Evolutionary conservation across 805 yeast species (phyloP), one percentile per base, ranked within the genome.

Genomic region (Sugiyamaella lignohabitans): DNA sequence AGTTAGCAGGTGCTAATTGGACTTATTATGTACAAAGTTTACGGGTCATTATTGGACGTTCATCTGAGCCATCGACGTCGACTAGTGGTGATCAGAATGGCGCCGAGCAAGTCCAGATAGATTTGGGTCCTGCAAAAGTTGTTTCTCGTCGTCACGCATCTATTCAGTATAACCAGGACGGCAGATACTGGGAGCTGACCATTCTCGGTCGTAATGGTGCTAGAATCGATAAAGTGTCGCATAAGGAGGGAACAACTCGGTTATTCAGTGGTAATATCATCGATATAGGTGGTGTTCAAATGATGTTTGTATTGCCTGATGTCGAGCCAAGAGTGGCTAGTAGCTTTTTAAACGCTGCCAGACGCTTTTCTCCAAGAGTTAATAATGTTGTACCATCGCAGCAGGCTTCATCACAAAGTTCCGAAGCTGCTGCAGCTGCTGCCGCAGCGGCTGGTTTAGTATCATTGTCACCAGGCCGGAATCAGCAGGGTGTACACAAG

Each of bases 261-360:
- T 73, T 93, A 47, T 74, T 76, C 44, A 82, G 94, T 1, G 98
- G 98, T n/a, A 85, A 91, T 37, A 79, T 93, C 16, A 67, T 93
- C 48, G 99, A 93, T 59, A 81, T 93, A 40, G 98, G 98, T 16
- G 97, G 97, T 4, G 88, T 96, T 8, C 98, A 93, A 66, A 93
- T 93, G 98, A 91, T 93, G 95, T 93, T 93, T 62, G 93, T 93
- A 34, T 71, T 93, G 54, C 99, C 99, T 1, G 97, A 89, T 62
- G 80, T 86, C 3, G 78, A 79, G 10, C 96, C 96, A 2, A 68
- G 66, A 29, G 73, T 89, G 5, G 76, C 84, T 3, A 62, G 59
- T 18, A 48, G 51, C 10, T 40, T 40, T 24, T 3, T 35, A 21
- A 29, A 29, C n/a, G 16, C 19, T 3, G 42, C 34, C 5, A n/a